Conservation (phyloP, 2,329 filamentous ascomycete genomes). For the Zarea fungicola region DNA sequence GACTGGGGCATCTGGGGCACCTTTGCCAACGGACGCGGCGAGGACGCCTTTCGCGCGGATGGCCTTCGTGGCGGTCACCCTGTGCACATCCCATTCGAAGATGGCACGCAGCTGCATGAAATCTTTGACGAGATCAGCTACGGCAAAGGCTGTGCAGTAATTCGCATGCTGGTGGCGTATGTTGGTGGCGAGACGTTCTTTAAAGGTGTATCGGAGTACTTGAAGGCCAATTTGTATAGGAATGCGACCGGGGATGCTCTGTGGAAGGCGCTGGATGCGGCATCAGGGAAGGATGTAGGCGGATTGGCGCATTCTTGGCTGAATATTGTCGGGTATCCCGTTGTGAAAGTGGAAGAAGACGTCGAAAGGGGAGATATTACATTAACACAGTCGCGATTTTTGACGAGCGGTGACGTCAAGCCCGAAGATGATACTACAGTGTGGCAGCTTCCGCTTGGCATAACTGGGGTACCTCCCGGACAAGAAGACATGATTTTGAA, state of each 20-base stretch:
- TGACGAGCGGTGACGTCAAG: conserved; percentile 86
- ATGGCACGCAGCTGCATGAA: conserved; percentile 92
- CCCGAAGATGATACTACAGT: conserved; percentile 83
- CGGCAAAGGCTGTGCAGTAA: conserved; percentile 89
- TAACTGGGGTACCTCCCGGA: conserved; percentile 43
- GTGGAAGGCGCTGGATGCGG: conserved; percentile 82
- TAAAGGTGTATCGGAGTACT: conserved; percentile 83
- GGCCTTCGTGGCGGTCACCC: conserved; percentile 87
- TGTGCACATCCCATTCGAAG: conserved; percentile 89
- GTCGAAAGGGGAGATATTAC: conserved; percentile 62
- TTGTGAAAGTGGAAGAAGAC: conserved; percentile 80
- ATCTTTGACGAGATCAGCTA: conserved; percentile 98
- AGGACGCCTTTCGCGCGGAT: conserved; percentile 85
- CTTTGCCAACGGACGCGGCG: conserved; percentile 91
- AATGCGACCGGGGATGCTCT: conserved; percentile 88
- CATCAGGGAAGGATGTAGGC: conserved; percentile 80
- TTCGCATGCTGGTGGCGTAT: conserved; percentile 91
- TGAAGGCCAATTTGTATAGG: conserved; percentile 81
- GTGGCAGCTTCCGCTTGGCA: conserved; percentile 91
- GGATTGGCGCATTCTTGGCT: conserved; percentile 93
- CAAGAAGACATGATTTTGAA: conserved; percentile 63
- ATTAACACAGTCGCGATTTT: conserved; percentile 81
- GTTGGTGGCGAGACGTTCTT: conserved; percentile 88
- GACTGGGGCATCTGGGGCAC: conserved; percentile 98
- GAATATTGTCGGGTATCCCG: conserved; percentile 87